These are phyloP conservation scores for Taphrina betulina DNA, from an alignment of 1,139 yeast genomes.

Conservation along the genomic window DNA sequence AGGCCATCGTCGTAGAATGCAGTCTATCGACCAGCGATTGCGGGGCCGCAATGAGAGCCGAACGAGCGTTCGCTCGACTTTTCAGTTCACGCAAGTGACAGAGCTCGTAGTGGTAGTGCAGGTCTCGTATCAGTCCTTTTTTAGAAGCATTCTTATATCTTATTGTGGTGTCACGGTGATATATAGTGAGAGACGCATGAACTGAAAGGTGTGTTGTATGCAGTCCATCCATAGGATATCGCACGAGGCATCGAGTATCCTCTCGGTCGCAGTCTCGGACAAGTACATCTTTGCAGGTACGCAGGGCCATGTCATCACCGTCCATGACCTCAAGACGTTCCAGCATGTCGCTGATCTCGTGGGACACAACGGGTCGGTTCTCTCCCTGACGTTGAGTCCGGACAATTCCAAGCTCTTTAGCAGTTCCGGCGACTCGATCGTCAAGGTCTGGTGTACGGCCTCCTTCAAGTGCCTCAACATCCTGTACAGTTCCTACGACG, in stretches of 20 bases:
- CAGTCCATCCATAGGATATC: slow-evolving; percentile 21
- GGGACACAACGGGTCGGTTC: slow-evolving; percentile 71
- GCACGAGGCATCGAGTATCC: slow-evolving; percentile 43
- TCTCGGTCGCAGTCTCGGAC: slow-evolving; percentile 70
- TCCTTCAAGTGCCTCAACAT: slow-evolving; percentile 53
- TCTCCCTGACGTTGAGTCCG: slow-evolving; percentile 60
- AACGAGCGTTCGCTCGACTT: no score
- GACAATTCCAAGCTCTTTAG: slow-evolving; percentile 68
- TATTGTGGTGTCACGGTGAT: no score
- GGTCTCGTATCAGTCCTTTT: no score
- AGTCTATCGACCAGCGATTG: no score
- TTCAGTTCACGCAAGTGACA: no score
- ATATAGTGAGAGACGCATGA: no score
- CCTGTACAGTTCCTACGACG: slow-evolving; percentile 77
- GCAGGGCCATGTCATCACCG: slow-evolving; percentile 74
- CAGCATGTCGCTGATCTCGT: slow-evolving; percentile 50
- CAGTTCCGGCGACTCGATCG: slow-evolving; percentile 87
- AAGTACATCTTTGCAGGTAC: slow-evolving; percentile 83
- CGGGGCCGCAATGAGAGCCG: no score
- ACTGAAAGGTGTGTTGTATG: no score
- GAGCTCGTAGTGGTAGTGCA: no score
- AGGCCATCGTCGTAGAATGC: no score
- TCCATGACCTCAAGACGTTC: slow-evolving; percentile 59
- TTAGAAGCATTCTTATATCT: no score
- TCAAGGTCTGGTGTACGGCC: slow-evolving; percentile 74